Conservation (phyloP, 768 basidiomycete species). For the Mycena pura region DNA sequence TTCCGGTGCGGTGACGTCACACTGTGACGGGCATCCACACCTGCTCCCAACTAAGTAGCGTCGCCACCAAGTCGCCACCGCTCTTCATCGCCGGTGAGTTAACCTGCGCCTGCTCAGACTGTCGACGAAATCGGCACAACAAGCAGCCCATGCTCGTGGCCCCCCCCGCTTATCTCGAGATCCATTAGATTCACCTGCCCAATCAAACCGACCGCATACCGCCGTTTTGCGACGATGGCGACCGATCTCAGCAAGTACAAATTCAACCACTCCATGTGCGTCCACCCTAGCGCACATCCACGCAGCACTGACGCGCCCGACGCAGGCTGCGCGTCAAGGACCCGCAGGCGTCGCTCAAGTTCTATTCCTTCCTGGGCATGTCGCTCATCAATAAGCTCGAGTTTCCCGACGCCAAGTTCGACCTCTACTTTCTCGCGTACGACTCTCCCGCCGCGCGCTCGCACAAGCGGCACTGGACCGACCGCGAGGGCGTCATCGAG, state of each 20-base stretch:
- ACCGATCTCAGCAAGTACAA: slow-evolving; percentile 22
- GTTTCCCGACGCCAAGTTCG: slow-evolving; percentile 61
- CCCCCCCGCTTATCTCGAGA: slow-evolving; percentile 1
- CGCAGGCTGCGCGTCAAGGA: slow-evolving; percentile 91
- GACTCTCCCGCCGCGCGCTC: slow-evolving; percentile 55
- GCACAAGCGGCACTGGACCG: slow-evolving; percentile 66
- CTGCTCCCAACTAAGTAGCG: no score
- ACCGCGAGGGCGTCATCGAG: slow-evolving; percentile 67
- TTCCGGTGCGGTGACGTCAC: no score
- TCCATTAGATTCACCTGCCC: background rate
- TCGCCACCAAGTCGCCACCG: no score
- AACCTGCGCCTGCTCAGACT: no score
- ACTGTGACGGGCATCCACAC: no score
- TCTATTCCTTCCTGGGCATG: slow-evolving; percentile 87
- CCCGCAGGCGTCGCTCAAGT: slow-evolving; percentile 78
- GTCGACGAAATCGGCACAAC: no score
- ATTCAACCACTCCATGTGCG: slow-evolving; percentile 25
- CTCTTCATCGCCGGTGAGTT: no score
- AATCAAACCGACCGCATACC: background rate
- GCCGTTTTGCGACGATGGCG: slow-evolving; percentile 16
- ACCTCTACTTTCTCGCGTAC: slow-evolving; percentile 87
- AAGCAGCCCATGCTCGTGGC: slow-evolving; percentile 1
- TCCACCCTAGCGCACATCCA: no score
- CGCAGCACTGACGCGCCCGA: no score
- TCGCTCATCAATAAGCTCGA: slow-evolving; percentile 50